Evolutionary conservation across 2,329 filamentous ascomycete species (phyloP).

Genomic region (Sporothrix pallida): DNA sequence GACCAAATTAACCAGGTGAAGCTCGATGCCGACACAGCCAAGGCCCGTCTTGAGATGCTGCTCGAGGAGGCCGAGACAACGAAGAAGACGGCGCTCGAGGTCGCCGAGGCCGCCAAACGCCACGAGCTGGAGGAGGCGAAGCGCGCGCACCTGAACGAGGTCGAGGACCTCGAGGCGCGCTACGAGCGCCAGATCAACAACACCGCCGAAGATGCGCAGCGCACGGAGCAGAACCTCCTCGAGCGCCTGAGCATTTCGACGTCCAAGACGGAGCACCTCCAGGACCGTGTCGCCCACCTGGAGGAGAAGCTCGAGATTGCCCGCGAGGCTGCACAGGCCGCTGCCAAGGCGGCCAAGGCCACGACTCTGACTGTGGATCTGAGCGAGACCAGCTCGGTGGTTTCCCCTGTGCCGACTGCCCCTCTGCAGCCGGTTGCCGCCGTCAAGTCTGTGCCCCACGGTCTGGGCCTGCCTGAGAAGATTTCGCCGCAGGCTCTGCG

Average conservation of each 20-base stretch:
- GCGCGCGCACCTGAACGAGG: conserved; percentile 68
- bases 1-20: conserved; percentile 79
- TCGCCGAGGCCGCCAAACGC: conserved; percentile 44
- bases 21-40: conserved; percentile 79
- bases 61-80: conserved; percentile 78
- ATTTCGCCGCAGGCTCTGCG: conserved; percentile 93
- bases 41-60: conserved; percentile 81
- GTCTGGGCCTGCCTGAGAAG: conserved; percentile 71
- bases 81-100: conserved; percentile 48
- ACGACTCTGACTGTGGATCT: conserved; percentile 42
- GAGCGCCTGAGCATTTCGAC: conserved; percentile 83
- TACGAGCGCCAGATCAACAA: conserved; percentile 77
- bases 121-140: conserved; percentile 57
- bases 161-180: conserved; percentile 76
- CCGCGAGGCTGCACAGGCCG: conserved; percentile 83
- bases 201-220: conserved; percentile 79
- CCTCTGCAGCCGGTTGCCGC: conserved; percentile 42
- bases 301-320: conserved; percentile 92
- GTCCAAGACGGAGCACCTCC: conserved; percentile 82
- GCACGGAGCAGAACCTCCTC: conserved; percentile 76
- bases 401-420: conserved; percentile 36
- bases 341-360: conserved; percentile 72
- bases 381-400: conserved; percentile 26
- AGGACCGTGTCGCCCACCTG: conserved; percentile 82
- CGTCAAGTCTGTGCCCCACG: conserved; percentile 48